These are phyloP conservation scores for Botryotinia narcissicola DNA, from an alignment of 2,329 filamentous ascomycete genomes.

Conservation along the genomic window DNA sequence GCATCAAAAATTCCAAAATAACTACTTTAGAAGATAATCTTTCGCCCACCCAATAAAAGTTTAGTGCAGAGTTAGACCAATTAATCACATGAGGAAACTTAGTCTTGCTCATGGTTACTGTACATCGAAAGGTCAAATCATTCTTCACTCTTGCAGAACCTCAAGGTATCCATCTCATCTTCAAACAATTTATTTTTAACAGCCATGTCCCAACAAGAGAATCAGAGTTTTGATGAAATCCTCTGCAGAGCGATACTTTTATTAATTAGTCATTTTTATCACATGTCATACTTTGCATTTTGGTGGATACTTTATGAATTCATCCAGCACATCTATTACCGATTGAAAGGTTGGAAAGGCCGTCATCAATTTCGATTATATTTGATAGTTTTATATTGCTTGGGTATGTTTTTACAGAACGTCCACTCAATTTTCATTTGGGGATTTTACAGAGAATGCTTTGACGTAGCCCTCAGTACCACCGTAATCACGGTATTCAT, in stretches of 20 bases:
- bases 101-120: background rate
- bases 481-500: background rate
- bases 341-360: background rate
- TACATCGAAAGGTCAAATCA: background rate
- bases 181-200: background rate
- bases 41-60: background rate
- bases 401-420: rapidly evolving
- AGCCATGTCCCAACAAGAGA: background rate
- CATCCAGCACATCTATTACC: background rate
- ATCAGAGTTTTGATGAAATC: background rate
- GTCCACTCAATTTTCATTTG: rapidly evolving
- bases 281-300: background rate
- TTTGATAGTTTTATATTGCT: rapidly evolving
- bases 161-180: background rate
- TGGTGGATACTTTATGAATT: background rate
- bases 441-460: background rate
- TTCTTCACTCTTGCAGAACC: background rate
- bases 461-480: background rate
- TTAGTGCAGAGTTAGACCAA: background rate
- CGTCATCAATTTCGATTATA: background rate
- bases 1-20: background rate
- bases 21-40: background rate
- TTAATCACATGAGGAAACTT: background rate
- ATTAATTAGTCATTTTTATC: no score
- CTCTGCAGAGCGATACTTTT: background rate